Conservation (phyloP, 1,284 basidiomycete genomes). For the Cryptococcus sp. region DNA sequence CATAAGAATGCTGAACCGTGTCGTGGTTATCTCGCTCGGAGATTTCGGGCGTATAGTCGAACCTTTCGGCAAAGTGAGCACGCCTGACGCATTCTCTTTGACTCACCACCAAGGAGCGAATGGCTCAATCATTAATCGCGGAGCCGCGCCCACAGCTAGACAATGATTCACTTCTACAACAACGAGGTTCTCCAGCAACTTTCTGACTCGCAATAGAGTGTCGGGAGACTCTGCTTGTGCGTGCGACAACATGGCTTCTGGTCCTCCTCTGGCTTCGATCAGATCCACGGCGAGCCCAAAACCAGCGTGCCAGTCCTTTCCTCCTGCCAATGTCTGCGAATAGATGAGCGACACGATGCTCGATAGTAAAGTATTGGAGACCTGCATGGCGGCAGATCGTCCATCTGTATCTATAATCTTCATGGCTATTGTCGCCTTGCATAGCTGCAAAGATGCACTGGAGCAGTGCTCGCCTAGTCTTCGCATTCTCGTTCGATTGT, state of each 20-base stretch:
- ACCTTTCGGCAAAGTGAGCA: slow-evolving; percentile 10
- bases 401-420: neutral
- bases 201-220: slow-evolving; percentile 7
- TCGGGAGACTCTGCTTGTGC: neutral
- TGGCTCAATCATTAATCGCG: slow-evolving; percentile 18
- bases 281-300: slow-evolving; percentile 9
- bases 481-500: slow-evolving; percentile 1
- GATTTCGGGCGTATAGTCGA: slow-evolving; percentile 9
- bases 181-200: slow-evolving; percentile 19
- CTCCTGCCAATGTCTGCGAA: slow-evolving; percentile 11
- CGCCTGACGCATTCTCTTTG: neutral
- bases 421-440: slow-evolving; percentile 6
- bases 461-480: slow-evolving; percentile 9
- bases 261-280: slow-evolving; percentile 14
- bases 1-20: slow-evolving; percentile 16
- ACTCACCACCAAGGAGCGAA: slow-evolving; percentile 27
- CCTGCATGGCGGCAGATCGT: neutral
- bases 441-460: slow-evolving; percentile 9
- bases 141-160: slow-evolving; percentile 14
- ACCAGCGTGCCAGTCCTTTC: slow-evolving; percentile 15
- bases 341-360: slow-evolving; percentile 21
- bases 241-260: slow-evolving; percentile 13
- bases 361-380: slow-evolving; percentile 11
- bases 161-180: slow-evolving; percentile 20
- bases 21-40: slow-evolving; percentile 3